Base-by-base conservation (phyloP, 2,329 filamentous ascomycete genomes). In the Calonectria pseudoturangicola region DNA sequence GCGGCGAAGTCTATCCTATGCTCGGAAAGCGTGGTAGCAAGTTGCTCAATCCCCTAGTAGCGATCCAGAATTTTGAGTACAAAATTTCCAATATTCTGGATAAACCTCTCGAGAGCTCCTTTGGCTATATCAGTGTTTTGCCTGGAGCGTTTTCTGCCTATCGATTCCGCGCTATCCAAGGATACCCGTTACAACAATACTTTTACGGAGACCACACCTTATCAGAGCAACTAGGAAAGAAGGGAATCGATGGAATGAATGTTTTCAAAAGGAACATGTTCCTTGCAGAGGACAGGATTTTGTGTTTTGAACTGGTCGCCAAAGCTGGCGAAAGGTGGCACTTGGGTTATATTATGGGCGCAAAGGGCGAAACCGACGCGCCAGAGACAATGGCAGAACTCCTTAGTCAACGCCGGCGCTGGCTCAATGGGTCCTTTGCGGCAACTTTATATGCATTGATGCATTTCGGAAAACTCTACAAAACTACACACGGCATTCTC, bases 201-300 rank as follows among this genome's bases (percentile, higher is more conserved):
- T 69, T 69, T 8, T 41, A 63, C 21, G 66, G 66, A 16, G 66
- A 69, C 18, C 66, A 63, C 7, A 69, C 66, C 33, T 47, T 69
- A 4, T 68, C 66, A 15, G 43, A 68, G 16, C 21, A 62, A 7
- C 30, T 68, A 2, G 66, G 66, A 28, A 68, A 68, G 30, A 68
- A 68, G 25, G 66, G 66, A 18, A 68, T 68, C 9, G 66, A 68
- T n/a, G 66, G 66, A 4, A 68, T 68, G 66, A 68, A 48, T 16
- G 50, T 68, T 2, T 68, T 68, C 12, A 68, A 68, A 25, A 68
- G 58, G 45, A 68, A 68, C 25, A 68, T 68, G 66, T 69, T 69
- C 27, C n/a, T 69, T 2, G 56, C 56, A 43, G 66, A 69, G 16
- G 66, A 69, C 15, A 33, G 66, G 1, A 69, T 69, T 28, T 36